Base-by-base conservation (phyloP, 2,329 filamentous ascomycete genomes). In the Orbilia quercus region DNA sequence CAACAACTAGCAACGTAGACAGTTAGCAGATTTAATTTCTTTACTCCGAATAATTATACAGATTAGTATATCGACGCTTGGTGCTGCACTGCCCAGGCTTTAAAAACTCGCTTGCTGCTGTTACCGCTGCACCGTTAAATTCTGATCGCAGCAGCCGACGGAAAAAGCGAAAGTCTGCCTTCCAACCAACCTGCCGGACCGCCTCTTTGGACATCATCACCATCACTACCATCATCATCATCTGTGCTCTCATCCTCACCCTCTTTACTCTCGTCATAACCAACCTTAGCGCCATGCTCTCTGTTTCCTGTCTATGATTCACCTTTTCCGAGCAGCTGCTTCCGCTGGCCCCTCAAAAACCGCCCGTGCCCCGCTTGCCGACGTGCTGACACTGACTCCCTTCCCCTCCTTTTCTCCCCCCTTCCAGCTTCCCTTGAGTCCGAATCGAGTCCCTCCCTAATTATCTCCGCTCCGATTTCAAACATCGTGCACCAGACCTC, bases 101-200 rank as follows among this genome's bases (percentile, higher is more conserved):
- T n/a, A n/a, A n/a, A n/a, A n/a, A n/a, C 59, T 72, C 67, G 67
- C 67, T 72, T 72, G 66, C 57, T 40, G 50, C 53, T 51, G n/a
- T n/a, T n/a, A n/a, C n/a, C n/a, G n/a, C 59, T 72, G 53, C 44
- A 31, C 25, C 44, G 7, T 18, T 38, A 55, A 50, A 47, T 36
- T 42, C 40, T 54, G 53, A 20, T 12, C 44, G 31, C 51, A 50
- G 18, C 12, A 20, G 22, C 14, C 53, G 34, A 22, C 36, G 28
- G 53, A 44, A 6, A 42, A 34, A 9, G 18, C 16, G 11, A 64
- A 51, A 72, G 48, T 72, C 67, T 72, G 67, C 67, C 67, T 72
- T 72, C 59, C 67, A 59, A 62, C 59, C 67, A 59, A 62, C 51
- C 67, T 72, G 36, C 67, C 60, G 54, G 50, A 62, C 54, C 58